Conservation (phyloP, 805 yeast species). For the Komagataella pastoris region DNA sequence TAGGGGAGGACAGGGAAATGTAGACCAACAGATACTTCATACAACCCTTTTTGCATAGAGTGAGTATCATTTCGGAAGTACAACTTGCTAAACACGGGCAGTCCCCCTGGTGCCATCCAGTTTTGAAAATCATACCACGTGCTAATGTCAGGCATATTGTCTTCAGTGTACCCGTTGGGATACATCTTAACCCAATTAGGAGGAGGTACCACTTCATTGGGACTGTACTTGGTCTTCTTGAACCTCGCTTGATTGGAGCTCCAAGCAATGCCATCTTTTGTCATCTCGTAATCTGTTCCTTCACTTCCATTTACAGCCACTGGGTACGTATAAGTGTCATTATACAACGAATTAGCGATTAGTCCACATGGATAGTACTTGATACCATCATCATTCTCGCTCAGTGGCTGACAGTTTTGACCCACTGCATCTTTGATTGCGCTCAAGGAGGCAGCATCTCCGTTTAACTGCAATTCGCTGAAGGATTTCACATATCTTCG, state of each 20-base stretch:
- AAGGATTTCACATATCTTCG: constrained; percentile 84
- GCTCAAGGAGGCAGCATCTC: constrained; percentile 43
- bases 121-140: constrained; percentile 63
- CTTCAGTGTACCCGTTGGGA: constrained; percentile 63
- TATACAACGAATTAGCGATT: constrained; percentile 69
- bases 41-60: constrained; percentile 39
- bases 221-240: constrained; percentile 47
- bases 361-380: constrained; percentile 72
- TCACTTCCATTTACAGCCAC: constrained; percentile 29
- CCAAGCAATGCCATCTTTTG: constrained; percentile 58
- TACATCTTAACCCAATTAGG: constrained; percentile 66
- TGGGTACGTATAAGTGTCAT: constrained; percentile 54
- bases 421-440: constrained; percentile 39
- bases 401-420: constrained; percentile 57
- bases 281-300: constrained; percentile 26
- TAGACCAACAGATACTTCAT: constrained; percentile 52
- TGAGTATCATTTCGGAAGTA: constrained; percentile 50
- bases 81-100: constrained; percentile 54
- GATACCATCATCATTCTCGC: constrained; percentile 31
- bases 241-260: constrained; percentile 48
- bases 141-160: constrained; percentile 56
- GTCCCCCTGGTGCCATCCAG: constrained; percentile 80
- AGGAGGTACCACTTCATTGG: constrained; percentile 61
- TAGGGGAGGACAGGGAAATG: constrained; percentile 70
- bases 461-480: constrained; percentile 71